Evolutionary conservation across 2,329 filamentous ascomycete genomes (phyloP).

Genomic region (Paradendryphiella salina): DNA sequence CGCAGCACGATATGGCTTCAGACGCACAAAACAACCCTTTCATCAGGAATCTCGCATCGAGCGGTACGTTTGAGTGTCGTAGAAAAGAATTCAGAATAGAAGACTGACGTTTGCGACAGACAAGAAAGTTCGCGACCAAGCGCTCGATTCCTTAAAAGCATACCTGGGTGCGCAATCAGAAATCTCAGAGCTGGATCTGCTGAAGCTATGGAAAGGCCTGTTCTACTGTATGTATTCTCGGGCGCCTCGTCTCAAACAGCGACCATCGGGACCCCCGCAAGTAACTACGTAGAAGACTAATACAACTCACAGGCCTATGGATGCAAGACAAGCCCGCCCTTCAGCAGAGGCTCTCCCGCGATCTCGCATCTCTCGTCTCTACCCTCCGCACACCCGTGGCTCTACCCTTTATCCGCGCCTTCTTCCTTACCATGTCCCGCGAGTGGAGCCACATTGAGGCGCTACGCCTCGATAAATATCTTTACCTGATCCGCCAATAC

Average conservation of each 20-base stretch:
- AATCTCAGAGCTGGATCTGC: constrained; percentile 69
- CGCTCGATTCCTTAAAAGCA: constrained; percentile 73
- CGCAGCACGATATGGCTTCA: constrained; percentile 33
- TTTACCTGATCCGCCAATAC: constrained; percentile 79
- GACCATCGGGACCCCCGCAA: background rate
- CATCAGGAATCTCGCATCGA: constrained; percentile 80
- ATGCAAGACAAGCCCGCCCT: constrained; percentile 89
- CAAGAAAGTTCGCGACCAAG: constrained; percentile 74
- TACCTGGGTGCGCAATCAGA: constrained; percentile 69
- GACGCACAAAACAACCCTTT: constrained; percentile 65
- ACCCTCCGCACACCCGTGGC: constrained; percentile 55
- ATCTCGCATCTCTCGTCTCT: constrained; percentile 72
- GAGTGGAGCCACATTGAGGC: constrained; percentile 58
- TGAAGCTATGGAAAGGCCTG: constrained; percentile 93
- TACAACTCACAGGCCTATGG: constrained; percentile 65
- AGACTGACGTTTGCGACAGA: constrained; percentile 57
- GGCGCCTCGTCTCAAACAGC: background rate
- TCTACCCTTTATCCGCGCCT: constrained; percentile 53
- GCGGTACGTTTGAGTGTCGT: constrained; percentile 59
- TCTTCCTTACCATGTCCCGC: constrained; percentile 57
- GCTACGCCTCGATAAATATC: constrained; percentile 80
- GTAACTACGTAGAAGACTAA: constrained; percentile 11
- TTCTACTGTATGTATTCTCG: constrained; percentile 70
- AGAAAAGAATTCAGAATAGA: background rate
- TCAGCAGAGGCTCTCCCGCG: constrained; percentile 79